Conservation (phyloP, 2,329 filamentous ascomycete species). For the Fusarium torreyae region DNA sequence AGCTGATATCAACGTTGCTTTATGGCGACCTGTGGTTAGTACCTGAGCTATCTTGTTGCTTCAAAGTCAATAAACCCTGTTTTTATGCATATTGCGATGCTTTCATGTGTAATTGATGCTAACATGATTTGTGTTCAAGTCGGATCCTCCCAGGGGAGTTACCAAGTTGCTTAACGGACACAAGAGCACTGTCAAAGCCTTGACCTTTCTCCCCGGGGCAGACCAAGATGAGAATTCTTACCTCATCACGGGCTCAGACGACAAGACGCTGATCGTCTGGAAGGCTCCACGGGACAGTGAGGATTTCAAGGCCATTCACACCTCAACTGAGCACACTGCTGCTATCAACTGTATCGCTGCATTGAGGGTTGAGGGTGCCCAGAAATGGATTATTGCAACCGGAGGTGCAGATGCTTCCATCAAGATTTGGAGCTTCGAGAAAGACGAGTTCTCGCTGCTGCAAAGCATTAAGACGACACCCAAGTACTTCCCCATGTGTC, state of each 20-base stretch:
- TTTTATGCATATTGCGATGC: background rate
- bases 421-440: slow-evolving; percentile 77
- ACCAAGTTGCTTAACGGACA: slow-evolving; percentile 81
- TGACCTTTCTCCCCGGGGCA: slow-evolving; percentile 78
- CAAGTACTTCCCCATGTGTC: slow-evolving; percentile 84
- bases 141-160: slow-evolving; percentile 68
- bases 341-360: slow-evolving; percentile 80
- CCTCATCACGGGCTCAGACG: slow-evolving; percentile 85
- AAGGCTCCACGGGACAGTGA: slow-evolving; percentile 50
- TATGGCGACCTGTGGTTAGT: slow-evolving; percentile 87
- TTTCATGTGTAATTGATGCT: slow-evolving; percentile 1
- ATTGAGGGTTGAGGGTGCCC: slow-evolving; percentile 51
- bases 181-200: slow-evolving; percentile 83
- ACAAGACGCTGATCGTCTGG: slow-evolving; percentile 85
- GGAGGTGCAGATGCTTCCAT: slow-evolving; percentile 85
- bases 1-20: slow-evolving; percentile 87
- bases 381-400: slow-evolving; percentile 74
- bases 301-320: slow-evolving; percentile 64
- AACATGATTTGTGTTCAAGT: slow-evolving; percentile 50
- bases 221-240: slow-evolving; percentile 65
- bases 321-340: slow-evolving; percentile 74
- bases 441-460: slow-evolving; percentile 66
- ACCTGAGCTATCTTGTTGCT: slow-evolving; percentile 29
- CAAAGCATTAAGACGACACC: slow-evolving; percentile 82
- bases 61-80: slow-evolving; percentile 22